These are phyloP conservation scores for Solanum microdontum DNA, from an alignment of 257 asterid species.

Conservation along the genomic window DNA sequence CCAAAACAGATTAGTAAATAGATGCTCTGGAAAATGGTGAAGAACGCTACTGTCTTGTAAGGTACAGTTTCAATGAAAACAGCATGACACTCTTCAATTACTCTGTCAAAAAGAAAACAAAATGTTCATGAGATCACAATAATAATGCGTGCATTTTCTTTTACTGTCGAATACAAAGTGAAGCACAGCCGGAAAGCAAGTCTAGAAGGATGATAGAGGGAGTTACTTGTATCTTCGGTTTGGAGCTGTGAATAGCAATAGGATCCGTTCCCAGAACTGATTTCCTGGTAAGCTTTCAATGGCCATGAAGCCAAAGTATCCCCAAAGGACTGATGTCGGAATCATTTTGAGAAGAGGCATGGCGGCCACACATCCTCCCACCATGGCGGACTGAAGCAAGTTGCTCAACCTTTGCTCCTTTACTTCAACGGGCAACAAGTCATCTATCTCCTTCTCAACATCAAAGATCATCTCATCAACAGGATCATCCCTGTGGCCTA, in stretches of 20 bases:
- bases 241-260: conserved; percentile 11
- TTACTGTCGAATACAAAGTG: neutral
- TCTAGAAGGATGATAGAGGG: neutral
- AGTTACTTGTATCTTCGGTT: conserved; percentile 16
- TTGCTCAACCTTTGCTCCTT: conserved; percentile 15
- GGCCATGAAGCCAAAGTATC: conserved; percentile 15
- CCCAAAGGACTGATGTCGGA: conserved; percentile 14
- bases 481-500: conserved; percentile 3
- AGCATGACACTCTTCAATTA: conserved; percentile 12
- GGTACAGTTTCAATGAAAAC: conserved; percentile 10
- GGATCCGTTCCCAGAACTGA: conserved; percentile 11
- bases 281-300: conserved; percentile 16
- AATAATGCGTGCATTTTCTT: neutral
- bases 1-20: conserved; percentile 13
- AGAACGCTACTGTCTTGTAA: conserved; percentile 9
- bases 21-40: conserved; percentile 11
- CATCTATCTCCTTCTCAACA: conserved; percentile 15
- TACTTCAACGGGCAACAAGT: conserved; percentile 16
- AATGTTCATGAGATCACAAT: neutral
- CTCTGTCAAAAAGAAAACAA: neutral
- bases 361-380: conserved; percentile 18
- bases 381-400: conserved; percentile 14
- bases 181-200: neutral
- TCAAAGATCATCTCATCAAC: conserved; percentile 9
- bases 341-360: conserved; percentile 14